Evolutionary conservation across 2,329 filamentous ascomycete genomes (phyloP).

Genomic region (Colletotrichum sp.): DNA sequence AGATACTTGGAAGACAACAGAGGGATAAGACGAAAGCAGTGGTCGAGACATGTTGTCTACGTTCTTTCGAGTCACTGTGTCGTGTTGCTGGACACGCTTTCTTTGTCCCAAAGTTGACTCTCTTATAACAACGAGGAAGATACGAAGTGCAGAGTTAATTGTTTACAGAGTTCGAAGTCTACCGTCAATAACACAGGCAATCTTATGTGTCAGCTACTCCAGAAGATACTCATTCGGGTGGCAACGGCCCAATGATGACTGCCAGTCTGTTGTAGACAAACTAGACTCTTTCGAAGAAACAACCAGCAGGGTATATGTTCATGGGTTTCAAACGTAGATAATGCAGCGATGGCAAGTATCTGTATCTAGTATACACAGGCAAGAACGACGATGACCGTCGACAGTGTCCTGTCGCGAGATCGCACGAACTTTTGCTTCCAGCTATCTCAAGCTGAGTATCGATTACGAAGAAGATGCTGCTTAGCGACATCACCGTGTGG

Average conservation of each 20-base stretch:
- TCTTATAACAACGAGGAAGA: no score
- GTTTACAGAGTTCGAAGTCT: no score
- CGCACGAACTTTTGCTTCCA: neutral
- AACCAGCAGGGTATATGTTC: neutral
- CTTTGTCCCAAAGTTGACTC: no score
- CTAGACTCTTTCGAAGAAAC: rapidly evolving
- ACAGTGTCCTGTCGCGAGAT: neutral
- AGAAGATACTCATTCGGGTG: rapidly evolving
- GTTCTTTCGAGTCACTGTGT: neutral
- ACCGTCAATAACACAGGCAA: no score
- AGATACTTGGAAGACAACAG: neutral
- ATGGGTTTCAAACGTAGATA: neutral
- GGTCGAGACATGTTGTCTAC: neutral
- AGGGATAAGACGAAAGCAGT: neutral
- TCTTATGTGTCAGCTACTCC: no score
- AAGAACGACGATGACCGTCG: rapidly evolving
- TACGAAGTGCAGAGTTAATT: no score
- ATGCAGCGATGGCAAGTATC: neutral
- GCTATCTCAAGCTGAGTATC: neutral
- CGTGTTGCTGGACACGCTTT: neutral
- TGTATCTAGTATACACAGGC: neutral
- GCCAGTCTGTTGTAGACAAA: neutral
- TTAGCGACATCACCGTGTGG: no score
- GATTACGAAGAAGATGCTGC: neutral
- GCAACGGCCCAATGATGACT: neutral